Percentiles rank a stretch among this genome's conserved stretches.
Evolutionary conservation across 192 early-diverging fungal genomes (phyloP).

Genomic region (Coemansia sp.): DNA sequence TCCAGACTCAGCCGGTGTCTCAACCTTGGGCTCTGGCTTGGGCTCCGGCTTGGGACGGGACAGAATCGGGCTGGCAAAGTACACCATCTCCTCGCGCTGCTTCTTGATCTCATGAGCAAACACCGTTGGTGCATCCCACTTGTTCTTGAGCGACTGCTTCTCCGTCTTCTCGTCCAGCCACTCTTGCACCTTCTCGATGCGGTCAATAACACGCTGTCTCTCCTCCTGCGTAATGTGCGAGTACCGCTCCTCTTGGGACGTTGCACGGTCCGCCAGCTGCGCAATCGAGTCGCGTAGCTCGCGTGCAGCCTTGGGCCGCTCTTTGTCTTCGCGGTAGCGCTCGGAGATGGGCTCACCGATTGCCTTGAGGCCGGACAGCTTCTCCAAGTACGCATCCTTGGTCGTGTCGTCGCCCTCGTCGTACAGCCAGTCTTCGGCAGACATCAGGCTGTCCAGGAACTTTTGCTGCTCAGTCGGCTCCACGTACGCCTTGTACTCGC

Average conservation of each 20-base stretch:
- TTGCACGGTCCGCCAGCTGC: constrained; percentile 68
- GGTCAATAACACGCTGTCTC: constrained; percentile 76
- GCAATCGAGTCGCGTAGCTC: constrained; percentile 78
- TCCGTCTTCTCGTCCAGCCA: constrained; percentile 85
- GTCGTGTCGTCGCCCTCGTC: constrained; percentile 92
- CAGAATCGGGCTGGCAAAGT: constrained; percentile 77
- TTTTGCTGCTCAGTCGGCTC: constrained; percentile 67
- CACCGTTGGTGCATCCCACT: constrained; percentile 74
- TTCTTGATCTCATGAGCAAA: constrained; percentile 68
- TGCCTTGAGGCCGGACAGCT: constrained; percentile 76
- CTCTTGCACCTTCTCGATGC: constrained; percentile 69
- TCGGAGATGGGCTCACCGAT: constrained; percentile 78
- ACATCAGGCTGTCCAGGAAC: constrained; percentile 69
- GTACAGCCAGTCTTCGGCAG: constrained; percentile 97
- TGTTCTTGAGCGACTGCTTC: constrained; percentile 72
- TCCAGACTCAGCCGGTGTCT: constrained; percentile 26
- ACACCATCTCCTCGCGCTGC: constrained; percentile 69
- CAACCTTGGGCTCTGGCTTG: constrained; percentile 61
- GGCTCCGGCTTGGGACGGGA: constrained; percentile 88
- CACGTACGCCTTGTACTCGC: constrained; percentile 71
- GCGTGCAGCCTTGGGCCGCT: constrained; percentile 80
- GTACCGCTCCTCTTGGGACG: constrained; percentile 80
- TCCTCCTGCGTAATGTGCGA: constrained; percentile 85
- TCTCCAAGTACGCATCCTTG: constrained; percentile 85
- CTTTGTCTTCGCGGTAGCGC: constrained; percentile 80